A percentile compares a stretch with the other conserved stretches of the same genome.
These are phyloP conservation scores for Verticillium nubilum DNA, from an alignment of 2,329 filamentous ascomycete species.

Conservation along the genomic window DNA sequence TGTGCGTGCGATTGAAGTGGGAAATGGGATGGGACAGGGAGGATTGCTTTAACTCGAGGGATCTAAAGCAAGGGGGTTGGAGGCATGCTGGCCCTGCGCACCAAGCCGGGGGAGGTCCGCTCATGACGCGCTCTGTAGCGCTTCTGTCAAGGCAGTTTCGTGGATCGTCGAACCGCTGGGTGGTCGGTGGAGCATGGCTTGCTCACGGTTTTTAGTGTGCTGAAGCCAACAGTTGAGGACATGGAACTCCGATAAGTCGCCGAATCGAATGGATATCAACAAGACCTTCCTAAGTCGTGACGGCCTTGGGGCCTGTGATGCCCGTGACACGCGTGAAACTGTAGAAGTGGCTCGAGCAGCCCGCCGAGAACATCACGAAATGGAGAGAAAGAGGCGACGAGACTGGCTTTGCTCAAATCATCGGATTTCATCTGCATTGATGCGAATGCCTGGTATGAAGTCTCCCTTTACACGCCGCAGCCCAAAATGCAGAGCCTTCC, in stretches of 20 bases:
- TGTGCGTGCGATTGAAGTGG: too few relatives aligned
- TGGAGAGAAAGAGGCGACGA: not conserved
- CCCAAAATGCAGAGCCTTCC: slow-evolving; percentile 46
- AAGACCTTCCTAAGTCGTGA: too few relatives aligned
- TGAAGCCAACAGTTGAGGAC: too few relatives aligned
- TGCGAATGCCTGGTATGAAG: slow-evolving; percentile 45
- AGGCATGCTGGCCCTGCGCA: not conserved
- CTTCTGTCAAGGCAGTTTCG: not conserved
- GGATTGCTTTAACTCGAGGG: not conserved
- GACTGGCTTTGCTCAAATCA: slow-evolving; percentile 13
- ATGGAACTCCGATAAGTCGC: too few relatives aligned
- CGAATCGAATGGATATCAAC: too few relatives aligned
- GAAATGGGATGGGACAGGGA: too few relatives aligned
- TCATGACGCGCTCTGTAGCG: not conserved
- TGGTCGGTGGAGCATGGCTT: not conserved
- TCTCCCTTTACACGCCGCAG: slow-evolving; percentile 46
- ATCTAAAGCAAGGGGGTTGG: not conserved
- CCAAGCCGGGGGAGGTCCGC: not conserved
- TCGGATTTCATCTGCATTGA: slow-evolving; percentile 29
- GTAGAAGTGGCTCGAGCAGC: too few relatives aligned
- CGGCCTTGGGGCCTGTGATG: too few relatives aligned
- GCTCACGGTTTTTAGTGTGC: too few relatives aligned
- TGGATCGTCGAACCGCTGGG: not conserved
- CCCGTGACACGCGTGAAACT: too few relatives aligned
- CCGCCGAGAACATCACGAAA: too few relatives aligned